These are phyloP conservation scores for Suhomyces vadensis DNA, from an alignment of 805 yeast genomes.

Conservation along the genomic window DNA sequence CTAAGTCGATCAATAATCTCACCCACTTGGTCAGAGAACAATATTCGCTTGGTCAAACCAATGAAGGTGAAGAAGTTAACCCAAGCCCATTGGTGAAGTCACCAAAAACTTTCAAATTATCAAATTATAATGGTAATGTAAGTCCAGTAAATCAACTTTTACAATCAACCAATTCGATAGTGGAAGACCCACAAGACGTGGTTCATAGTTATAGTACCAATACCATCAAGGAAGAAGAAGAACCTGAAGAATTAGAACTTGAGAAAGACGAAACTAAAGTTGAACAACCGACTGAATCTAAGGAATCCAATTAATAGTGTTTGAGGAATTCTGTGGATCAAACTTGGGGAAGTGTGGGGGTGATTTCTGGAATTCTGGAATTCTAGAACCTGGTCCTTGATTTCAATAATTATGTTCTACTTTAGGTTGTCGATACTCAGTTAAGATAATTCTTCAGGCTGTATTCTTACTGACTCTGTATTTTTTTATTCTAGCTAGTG, in stretches of 20 bases:
- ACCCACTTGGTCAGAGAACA: slow-evolving; percentile 11
- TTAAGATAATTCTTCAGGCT: background rate
- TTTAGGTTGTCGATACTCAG: background rate
- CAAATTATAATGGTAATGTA: slow-evolving; percentile 35
- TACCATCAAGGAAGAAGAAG: slow-evolving; percentile 44
- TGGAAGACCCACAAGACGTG: slow-evolving; percentile 17
- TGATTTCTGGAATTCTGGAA: too few relatives aligned
- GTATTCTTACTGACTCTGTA: too few relatives aligned
- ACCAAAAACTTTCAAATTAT: slow-evolving; percentile 42
- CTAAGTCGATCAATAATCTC: slow-evolving; percentile 27
- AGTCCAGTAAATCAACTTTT: slow-evolving; percentile 40
- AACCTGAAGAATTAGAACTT: slow-evolving; percentile 26
- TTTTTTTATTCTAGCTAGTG: background rate
- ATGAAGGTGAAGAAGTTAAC: background rate
- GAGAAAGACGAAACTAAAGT: slow-evolving; percentile 6
- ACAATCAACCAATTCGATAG: slow-evolving; percentile 15
- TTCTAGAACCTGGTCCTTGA: too few relatives aligned
- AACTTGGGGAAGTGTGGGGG: too few relatives aligned
- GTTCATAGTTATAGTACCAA: slow-evolving; percentile 35
- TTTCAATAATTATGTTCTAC: too few relatives aligned
- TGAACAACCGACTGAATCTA: background rate
- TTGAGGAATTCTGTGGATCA: too few relatives aligned
- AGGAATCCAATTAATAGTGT: too few relatives aligned
- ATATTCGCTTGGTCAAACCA: background rate
- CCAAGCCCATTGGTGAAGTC: slow-evolving; percentile 35